Evolutionary conservation across 768 basidiomycete genomes (phyloP).

Genomic region (Tricholoma furcatifolium): DNA sequence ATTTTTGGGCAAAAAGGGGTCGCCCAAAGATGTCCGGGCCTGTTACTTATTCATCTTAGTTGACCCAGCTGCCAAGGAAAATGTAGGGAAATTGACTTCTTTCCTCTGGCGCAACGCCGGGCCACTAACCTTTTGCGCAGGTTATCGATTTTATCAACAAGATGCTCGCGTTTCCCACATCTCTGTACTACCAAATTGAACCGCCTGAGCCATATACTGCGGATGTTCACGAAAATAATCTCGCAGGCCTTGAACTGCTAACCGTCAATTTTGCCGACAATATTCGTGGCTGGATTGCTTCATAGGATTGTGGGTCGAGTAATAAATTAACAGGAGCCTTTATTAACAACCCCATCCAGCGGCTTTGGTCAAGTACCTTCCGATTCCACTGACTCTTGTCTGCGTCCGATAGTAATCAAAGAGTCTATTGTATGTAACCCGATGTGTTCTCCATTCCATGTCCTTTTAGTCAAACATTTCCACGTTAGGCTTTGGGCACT

Average conservation of each 20-base stretch:
- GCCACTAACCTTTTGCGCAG: slow-evolving; percentile 24
- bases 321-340: background rate
- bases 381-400: slow-evolving; percentile 47
- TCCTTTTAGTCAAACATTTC: background rate
- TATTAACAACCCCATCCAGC: slow-evolving; percentile 22
- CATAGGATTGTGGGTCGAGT: slow-evolving; percentile 20
- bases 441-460: background rate
- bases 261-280: slow-evolving; percentile 21
- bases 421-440: slow-evolving; percentile 38
- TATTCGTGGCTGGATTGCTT: background rate
- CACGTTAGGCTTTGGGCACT: slow-evolving; percentile 43
- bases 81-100: slow-evolving; percentile 33
- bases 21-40: slow-evolving; percentile 48
- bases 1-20: slow-evolving; percentile 59
- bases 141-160: slow-evolving; percentile 58
- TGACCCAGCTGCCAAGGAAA: slow-evolving; percentile 44
- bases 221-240: slow-evolving; percentile 58
- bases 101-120: background rate
- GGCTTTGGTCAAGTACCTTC: slow-evolving; percentile 46
- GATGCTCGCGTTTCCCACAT: slow-evolving; percentile 60
- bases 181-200: slow-evolving; percentile 56
- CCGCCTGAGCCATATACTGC: slow-evolving; percentile 51
- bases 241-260: slow-evolving; percentile 45
- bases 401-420: slow-evolving; percentile 41
- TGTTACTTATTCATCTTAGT: slow-evolving; percentile 52